phyloP scores from a whole-genome alignment of 129 eudicot species.

The Chrysanthemum seticuspe region DNA sequence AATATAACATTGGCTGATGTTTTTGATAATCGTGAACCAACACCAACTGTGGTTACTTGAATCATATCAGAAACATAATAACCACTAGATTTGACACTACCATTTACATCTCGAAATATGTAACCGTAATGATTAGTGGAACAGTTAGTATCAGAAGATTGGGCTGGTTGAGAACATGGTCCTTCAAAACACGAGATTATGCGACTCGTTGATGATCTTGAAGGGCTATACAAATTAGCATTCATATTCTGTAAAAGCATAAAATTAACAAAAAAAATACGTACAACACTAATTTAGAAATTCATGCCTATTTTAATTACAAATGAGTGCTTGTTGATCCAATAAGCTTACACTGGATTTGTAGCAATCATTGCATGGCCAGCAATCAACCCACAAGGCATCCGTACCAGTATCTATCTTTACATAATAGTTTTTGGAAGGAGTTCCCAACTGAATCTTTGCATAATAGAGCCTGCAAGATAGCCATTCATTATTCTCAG shows the following conservation, averaged over 20 bases:
- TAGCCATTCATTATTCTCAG: too few species aligned
- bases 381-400: conserved; percentile 91
- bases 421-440: conserved; percentile 79
- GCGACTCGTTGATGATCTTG: conserved; percentile 64
- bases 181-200: conserved; percentile 68
- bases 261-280: neutral
- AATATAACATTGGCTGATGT: conserved; percentile 78
- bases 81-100: conserved; percentile 76
- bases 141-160: conserved; percentile 73
- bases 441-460: conserved; percentile 75
- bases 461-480: conserved; percentile 57
- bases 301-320: conserved; percentile 3
- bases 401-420: conserved; percentile 98
- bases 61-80: conserved; percentile 72
- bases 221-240: conserved; percentile 63
- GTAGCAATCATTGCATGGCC: conserved; percentile 76
- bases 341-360: conserved; percentile 41
- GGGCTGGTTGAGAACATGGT: conserved; percentile 64
- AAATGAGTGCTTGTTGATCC: conserved; percentile 58
- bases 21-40: conserved; percentile 45
- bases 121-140: conserved; percentile 66
- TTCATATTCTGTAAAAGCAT: conserved; percentile 45
- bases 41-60: conserved; percentile 63
- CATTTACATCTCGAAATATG: conserved; percentile 84
- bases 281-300: neutral